Conservation (phyloP, 2,329 filamentous ascomycete species). For the Aspergillus aculeatinus region DNA sequence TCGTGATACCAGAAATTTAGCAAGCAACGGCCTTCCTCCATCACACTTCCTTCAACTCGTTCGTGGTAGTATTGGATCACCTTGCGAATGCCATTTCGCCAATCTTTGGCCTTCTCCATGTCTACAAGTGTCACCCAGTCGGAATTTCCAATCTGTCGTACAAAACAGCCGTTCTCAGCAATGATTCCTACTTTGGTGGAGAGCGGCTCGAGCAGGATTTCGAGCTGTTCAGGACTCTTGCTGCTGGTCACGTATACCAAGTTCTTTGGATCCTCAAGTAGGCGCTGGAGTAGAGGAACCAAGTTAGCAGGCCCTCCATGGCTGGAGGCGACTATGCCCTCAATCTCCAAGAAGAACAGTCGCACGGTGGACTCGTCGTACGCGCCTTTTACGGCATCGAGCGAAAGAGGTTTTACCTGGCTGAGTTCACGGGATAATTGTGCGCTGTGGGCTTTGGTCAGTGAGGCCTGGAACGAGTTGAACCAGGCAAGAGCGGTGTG, state of each 20-base stretch:
- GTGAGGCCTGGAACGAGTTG: conserved; percentile 63
- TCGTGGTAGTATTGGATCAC: conserved; percentile 88
- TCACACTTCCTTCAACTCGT: conserved; percentile 77
- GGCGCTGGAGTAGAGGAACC: conserved; percentile 72
- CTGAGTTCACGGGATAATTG: conserved; percentile 77
- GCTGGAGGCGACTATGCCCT: conserved; percentile 76
- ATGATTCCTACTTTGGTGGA: conserved; percentile 72
- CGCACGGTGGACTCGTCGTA: conserved; percentile 67
- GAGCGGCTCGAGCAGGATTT: conserved; percentile 73
- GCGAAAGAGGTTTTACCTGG: conserved; percentile 75
- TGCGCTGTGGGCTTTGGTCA: conserved; percentile 73
- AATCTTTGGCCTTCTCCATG: conserved; percentile 64
- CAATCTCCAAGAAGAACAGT: conserved; percentile 86
- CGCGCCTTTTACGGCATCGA: conserved; percentile 59
- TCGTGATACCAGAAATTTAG: conserved; percentile 83
- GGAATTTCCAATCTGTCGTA: conserved; percentile 64
- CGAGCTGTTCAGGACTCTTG: conserved; percentile 77
- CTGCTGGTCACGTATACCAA: conserved; percentile 89
- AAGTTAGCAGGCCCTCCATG: conserved; percentile 73
- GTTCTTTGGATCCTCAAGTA: conserved; percentile 75
- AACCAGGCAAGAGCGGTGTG: conserved; percentile 85
- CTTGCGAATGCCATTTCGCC: conserved; percentile 78
- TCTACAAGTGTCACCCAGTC: conserved; percentile 77
- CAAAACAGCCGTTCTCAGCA: conserved; percentile 88
- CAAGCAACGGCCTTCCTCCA: conserved; percentile 84